phyloP scores from a whole-genome alignment of 2,329 filamentous ascomycete species.

The Aspergillus brunneoviolaceus region DNA sequence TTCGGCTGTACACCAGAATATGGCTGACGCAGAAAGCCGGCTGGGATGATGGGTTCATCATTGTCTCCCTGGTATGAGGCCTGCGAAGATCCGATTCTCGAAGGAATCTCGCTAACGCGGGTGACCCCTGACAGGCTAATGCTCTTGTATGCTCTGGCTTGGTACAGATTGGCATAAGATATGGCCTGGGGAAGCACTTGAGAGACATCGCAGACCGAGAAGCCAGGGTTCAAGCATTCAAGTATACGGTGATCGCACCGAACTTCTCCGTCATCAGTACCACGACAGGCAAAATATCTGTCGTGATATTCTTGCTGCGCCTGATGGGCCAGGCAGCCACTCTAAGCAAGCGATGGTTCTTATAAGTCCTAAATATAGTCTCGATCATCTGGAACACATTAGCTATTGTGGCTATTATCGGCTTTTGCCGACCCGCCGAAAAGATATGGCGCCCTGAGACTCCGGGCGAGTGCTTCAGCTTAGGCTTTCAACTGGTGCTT shows the following conservation, averaged over 20 bases:
- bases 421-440: constrained; percentile 14
- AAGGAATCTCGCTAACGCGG: background rate
- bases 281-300: constrained; percentile 19
- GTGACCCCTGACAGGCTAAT: background rate
- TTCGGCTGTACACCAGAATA: constrained; percentile 10
- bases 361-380: constrained; percentile 15
- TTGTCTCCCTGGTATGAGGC: constrained; percentile 4
- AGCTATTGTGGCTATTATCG: constrained; percentile 14
- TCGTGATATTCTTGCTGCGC: constrained; percentile 18
- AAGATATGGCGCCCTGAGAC: constrained; percentile 15
- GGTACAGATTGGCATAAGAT: constrained; percentile 13
- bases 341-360: constrained; percentile 9
- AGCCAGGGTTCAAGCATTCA: constrained; percentile 9
- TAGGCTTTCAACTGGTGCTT: constrained; percentile 10
- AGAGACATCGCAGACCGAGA: constrained; percentile 9
- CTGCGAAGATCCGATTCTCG: background rate
- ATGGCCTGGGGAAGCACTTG: constrained; percentile 20
- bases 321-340: constrained; percentile 12
- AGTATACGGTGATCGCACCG: constrained; percentile 17
- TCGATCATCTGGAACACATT: constrained; percentile 17
- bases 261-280: constrained; percentile 18
- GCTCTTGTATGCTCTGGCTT: constrained; percentile 15
- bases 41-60: constrained; percentile 17
- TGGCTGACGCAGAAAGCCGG: constrained; percentile 4
- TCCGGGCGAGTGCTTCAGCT: constrained; percentile 13